Conservation (phyloP, 2,329 filamentous ascomycete genomes). For the Beauveria sp. region DNA sequence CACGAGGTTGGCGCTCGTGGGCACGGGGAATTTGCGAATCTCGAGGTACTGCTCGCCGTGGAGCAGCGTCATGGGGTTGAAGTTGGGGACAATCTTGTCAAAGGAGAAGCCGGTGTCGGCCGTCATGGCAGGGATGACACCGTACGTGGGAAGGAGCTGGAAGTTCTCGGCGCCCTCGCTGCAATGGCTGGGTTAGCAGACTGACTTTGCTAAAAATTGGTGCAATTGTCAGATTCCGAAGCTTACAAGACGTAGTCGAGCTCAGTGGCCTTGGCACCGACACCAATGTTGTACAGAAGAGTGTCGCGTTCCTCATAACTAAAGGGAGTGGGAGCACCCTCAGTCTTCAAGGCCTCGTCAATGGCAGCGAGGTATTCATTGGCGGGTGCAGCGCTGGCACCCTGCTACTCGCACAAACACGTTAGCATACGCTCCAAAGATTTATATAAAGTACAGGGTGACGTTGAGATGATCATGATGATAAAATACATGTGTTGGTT, state of each 20-base stretch:
- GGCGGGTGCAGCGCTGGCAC: slow-evolving; percentile 23
- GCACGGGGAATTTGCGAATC: slow-evolving; percentile 84
- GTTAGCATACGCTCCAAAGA: slow-evolving; percentile 14
- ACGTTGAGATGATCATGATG: neutral
- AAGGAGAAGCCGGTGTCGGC: slow-evolving; percentile 72
- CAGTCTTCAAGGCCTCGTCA: slow-evolving; percentile 62
- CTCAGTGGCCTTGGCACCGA: slow-evolving; percentile 86
- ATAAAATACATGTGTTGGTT: slow-evolving; percentile 10
- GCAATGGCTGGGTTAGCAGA: neutral
- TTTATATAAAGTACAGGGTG: neutral
- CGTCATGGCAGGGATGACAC: slow-evolving; percentile 90
- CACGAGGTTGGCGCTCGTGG: slow-evolving; percentile 69
- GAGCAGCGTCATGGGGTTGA: slow-evolving; percentile 96
- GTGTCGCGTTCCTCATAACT: slow-evolving; percentile 78
- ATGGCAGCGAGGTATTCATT: slow-evolving; percentile 68
- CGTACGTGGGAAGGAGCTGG: slow-evolving; percentile 90
- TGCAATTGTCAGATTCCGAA: neutral
- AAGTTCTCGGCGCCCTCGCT: slow-evolving; percentile 83
- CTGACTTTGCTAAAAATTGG: neutral
- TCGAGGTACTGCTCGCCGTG: slow-evolving; percentile 99
- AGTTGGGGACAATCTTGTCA: slow-evolving; percentile 84
- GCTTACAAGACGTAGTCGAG: slow-evolving; percentile 71
- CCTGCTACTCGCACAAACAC: slow-evolving; percentile 18
- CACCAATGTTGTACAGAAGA: slow-evolving; percentile 90
- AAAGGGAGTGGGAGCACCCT: slow-evolving; percentile 67